Conservation (phyloP, 306 rosid species). For the Prunus fruticosa region DNA sequence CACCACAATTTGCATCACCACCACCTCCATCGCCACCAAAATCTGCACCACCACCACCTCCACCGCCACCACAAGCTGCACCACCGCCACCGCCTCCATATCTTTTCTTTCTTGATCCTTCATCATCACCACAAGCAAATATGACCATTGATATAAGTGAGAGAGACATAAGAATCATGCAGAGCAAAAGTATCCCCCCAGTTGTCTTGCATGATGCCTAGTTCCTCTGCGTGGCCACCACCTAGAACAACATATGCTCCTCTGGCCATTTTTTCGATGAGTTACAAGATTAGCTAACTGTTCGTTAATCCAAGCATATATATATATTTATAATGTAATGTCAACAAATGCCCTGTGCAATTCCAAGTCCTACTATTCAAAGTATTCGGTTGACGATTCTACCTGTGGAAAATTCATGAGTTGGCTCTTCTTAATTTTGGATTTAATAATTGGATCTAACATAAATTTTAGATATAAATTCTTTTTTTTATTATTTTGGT, state of each 20-base stretch:
- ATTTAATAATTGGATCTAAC: too few species aligned
- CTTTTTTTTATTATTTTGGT: too few species aligned
- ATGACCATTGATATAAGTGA: slow-evolving; percentile 33
- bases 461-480: too few species aligned
- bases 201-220: not conserved
- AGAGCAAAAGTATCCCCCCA: slow-evolving; percentile 11
- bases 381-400: too few species aligned
- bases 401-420: too few species aligned
- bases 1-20: too few species aligned
- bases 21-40: not conserved
- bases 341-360: too few species aligned
- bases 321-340: too few species aligned
- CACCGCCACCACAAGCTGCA: not conserved
- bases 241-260: not conserved
- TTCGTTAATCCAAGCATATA: too few species aligned
- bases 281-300: not conserved
- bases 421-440: too few species aligned
- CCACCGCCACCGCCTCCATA: not conserved
- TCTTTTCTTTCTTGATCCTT: not conserved
- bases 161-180: slow-evolving; percentile 28
- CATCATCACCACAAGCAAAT: slow-evolving; percentile 27
- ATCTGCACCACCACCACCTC: not conserved
- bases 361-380: too few species aligned
- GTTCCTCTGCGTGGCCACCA: not conserved
- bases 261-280: not conserved